These are phyloP conservation scores for Kluyveromyces aestuarii DNA, from an alignment of 805 yeast species.

Conservation along the genomic window DNA sequence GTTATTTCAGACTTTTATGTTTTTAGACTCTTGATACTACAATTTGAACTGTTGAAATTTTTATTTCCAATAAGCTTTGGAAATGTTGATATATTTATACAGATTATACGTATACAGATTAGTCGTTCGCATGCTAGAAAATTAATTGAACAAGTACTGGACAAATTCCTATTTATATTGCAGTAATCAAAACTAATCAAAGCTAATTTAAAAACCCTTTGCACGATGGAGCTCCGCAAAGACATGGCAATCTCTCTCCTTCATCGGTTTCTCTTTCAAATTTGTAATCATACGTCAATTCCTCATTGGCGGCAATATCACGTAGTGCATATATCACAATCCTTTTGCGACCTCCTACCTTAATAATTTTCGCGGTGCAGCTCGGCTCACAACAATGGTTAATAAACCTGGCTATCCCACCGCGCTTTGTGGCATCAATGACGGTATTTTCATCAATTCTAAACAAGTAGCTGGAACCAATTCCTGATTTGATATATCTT, in stretches of 20 bases:
- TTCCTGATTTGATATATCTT: constrained; percentile 78
- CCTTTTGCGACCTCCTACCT: constrained; percentile 87
- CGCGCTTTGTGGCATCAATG: constrained; percentile 93
- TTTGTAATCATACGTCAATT: constrained; percentile 91
- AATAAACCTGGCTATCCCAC: constrained; percentile 94
- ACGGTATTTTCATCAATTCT: constrained; percentile 91
- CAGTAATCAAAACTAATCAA: constrained; percentile 3
- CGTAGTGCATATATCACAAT: constrained; percentile 90
- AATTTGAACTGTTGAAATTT: too few relatives aligned
- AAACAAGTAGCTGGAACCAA: constrained; percentile 90
- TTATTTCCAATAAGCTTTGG: too few relatives aligned
- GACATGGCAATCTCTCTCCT: constrained; percentile 78
- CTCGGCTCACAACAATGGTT: constrained; percentile 97
- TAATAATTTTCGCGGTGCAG: constrained; percentile 92
- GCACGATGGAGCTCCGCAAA: constrained; percentile 93
- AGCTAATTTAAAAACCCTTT: constrained; percentile 75
- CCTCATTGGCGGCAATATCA: constrained; percentile 83
- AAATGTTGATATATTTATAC: too few relatives aligned
- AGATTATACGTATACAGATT: too few relatives aligned
- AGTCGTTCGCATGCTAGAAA: too few relatives aligned
- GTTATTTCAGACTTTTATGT: too few relatives aligned
- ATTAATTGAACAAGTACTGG: too few relatives aligned
- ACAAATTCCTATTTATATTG: too few relatives aligned
- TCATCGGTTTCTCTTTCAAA: constrained; percentile 88
- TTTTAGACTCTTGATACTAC: too few relatives aligned